Evolutionary conservation across 257 asterid species (phyloP).

Genomic region (Anisodus acutangulus): DNA sequence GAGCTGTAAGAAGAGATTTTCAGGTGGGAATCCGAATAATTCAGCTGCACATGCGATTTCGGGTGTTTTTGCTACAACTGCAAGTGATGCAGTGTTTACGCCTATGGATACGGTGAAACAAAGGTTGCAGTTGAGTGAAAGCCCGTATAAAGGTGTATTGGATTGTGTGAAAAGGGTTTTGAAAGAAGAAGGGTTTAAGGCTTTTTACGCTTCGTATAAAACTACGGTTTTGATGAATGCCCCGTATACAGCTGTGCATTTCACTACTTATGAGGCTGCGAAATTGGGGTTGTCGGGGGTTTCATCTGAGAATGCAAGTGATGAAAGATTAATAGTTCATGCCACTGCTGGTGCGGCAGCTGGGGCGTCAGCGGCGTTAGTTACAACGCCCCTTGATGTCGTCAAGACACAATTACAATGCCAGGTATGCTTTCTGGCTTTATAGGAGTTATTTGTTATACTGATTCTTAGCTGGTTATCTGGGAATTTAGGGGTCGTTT

Average conservation of each 20-base stretch:
- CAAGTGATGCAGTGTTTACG: conserved; percentile 87
- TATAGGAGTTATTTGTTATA: neutral
- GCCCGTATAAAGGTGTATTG: conserved; percentile 82
- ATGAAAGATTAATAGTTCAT: conserved; percentile 76
- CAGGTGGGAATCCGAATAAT: conserved; percentile 72
- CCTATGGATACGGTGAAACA: conserved; percentile 99
- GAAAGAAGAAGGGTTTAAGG: conserved; percentile 81
- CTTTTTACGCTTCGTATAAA: conserved; percentile 78
- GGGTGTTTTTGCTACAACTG: conserved; percentile 86
- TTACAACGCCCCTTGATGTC: conserved; percentile 95
- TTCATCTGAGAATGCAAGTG: conserved; percentile 62
- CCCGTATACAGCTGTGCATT: conserved; percentile 93
- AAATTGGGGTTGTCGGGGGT: conserved; percentile 74
- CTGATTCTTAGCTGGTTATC: neutral
- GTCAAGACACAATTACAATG: conserved; percentile 97
- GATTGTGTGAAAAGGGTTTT: conserved; percentile 78
- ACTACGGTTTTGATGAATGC: conserved; percentile 97
- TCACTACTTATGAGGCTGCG: conserved; percentile 83
- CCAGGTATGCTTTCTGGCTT: conserved; percentile 60
- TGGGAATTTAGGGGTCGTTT: neutral
- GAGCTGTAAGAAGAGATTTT: conserved; percentile 66
- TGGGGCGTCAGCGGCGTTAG: conserved; percentile 81
- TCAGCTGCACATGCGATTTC: conserved; percentile 73
- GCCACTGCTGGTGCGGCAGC: conserved; percentile 98
- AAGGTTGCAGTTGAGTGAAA: conserved; percentile 81